A percentile compares a stretch with the other conserved stretches of the same genome.
phyloP scores from a whole-genome alignment of 768 basidiomycete genomes.

The Lentinula edodes region DNA sequence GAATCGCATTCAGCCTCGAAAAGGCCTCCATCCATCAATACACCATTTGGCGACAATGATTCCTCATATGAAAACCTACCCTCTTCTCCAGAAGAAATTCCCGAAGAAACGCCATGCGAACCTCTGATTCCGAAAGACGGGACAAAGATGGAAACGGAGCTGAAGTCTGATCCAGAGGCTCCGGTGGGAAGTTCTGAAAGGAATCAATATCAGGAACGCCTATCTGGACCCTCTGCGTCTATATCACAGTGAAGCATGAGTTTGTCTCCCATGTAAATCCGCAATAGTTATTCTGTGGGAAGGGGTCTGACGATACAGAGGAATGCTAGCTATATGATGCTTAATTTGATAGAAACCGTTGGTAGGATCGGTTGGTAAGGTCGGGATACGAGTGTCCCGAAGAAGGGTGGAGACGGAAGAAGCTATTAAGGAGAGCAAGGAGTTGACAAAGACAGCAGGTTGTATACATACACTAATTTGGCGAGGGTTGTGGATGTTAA shows the following conservation, averaged over 20 bases:
- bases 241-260: neutral
- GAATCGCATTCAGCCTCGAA: neutral
- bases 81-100: slow-evolving; percentile 35
- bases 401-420: neutral
- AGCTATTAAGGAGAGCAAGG: neutral
- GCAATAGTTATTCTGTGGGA: neutral
- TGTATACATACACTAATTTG: neutral
- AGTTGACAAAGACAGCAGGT: neutral
- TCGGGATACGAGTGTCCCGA: neutral
- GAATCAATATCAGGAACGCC: neutral
- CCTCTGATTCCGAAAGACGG: neutral
- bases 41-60: neutral
- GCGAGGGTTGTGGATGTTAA: neutral
- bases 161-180: no score
- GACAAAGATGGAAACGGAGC: neutral
- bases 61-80: slow-evolving; percentile 35
- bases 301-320: no score
- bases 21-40: neutral
- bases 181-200: neutral
- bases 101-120: slow-evolving; percentile 18
- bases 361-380: neutral
- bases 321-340: no score
- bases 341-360: neutral
- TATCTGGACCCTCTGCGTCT: neutral
- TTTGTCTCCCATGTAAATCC: neutral